Conservation (phyloP, 108 stramenopile genomes). For the Skeletonema potamos region DNA sequence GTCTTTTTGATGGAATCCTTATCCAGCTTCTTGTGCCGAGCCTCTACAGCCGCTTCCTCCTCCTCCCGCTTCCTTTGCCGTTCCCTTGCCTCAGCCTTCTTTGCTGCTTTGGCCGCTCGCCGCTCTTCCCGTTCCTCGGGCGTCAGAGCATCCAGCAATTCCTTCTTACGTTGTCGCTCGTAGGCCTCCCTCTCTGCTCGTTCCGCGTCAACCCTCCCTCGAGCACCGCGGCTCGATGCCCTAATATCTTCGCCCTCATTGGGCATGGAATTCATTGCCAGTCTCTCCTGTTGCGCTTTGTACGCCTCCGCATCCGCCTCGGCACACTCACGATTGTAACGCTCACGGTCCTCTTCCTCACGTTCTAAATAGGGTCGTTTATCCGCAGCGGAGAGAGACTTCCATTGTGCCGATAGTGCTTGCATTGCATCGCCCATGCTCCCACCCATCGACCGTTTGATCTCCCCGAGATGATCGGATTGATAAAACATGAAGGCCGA, state of each 20-base stretch:
- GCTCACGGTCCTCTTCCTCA: slow-evolving; percentile 68
- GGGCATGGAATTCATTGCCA: slow-evolving; percentile 45
- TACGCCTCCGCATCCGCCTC: slow-evolving; percentile 66
- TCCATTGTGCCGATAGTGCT: slow-evolving; percentile 76
- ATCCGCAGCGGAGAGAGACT: slow-evolving; percentile 43
- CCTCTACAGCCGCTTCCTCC: slow-evolving; percentile 61
- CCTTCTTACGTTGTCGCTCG: background rate
- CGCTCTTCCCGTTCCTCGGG: slow-evolving; percentile 58
- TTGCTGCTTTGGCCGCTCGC: slow-evolving; percentile 44
- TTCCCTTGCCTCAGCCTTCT: slow-evolving; percentile 60
- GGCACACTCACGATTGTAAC: slow-evolving; percentile 71
- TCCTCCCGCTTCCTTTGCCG: slow-evolving; percentile 55
- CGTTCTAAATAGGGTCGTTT: slow-evolving; percentile 52
- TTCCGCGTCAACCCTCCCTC: slow-evolving; percentile 52
- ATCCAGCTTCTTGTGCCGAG: slow-evolving; percentile 70
- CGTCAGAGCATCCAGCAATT: slow-evolving; percentile 32
- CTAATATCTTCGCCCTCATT: slow-evolving; percentile 52
- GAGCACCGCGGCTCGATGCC: slow-evolving; percentile 55
- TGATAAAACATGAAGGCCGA: slow-evolving; percentile 87
- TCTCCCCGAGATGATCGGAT: slow-evolving; percentile 56
- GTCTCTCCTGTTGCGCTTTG: slow-evolving; percentile 56
- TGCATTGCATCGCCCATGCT: slow-evolving; percentile 87
- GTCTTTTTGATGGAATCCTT: slow-evolving; percentile 74
- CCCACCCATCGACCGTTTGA: slow-evolving; percentile 61
- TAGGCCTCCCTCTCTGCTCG: slow-evolving; percentile 41